Percentiles rank a stretch among this genome's conserved stretches.
phyloP scores from a whole-genome alignment of 129 eudicot genomes.

The Rutidosis leptorrhynchoides region DNA sequence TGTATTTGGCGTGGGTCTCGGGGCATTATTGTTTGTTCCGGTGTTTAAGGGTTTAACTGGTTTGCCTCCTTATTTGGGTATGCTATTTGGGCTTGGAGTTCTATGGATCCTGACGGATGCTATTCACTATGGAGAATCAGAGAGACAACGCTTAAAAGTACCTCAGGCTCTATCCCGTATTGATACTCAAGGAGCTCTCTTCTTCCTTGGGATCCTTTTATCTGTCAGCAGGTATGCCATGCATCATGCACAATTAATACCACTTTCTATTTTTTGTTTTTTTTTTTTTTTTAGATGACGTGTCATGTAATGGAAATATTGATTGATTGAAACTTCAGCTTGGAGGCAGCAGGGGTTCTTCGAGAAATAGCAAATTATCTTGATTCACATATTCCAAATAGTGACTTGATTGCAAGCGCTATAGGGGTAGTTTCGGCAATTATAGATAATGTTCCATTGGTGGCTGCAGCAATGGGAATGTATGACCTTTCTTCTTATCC shows the following conservation, averaged over 20 bases:
- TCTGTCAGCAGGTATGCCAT: constrained; percentile 99
- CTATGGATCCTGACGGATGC: constrained; percentile 97
- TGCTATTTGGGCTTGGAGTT: constrained; percentile 92
- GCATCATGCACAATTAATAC: not conserved
- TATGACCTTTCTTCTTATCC: constrained; percentile 89
- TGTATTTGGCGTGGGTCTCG: constrained; percentile 79
- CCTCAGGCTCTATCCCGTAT: constrained; percentile 97
- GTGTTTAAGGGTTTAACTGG: constrained; percentile 90
- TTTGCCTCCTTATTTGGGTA: constrained; percentile 92
- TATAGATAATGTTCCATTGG: constrained; percentile 93
- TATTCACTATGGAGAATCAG: constrained; percentile 95
- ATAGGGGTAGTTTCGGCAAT: constrained; percentile 91
- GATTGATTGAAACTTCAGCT: constrained; percentile 45
- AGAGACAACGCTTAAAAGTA: constrained; percentile 77
- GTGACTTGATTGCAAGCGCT: constrained; percentile 86
- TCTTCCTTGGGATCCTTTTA: constrained; percentile 93
- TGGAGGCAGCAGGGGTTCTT: constrained; percentile 94
- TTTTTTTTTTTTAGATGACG: too few species aligned
- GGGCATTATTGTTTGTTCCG: constrained; percentile 89
- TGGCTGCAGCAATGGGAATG: constrained; percentile 99
- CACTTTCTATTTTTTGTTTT: not conserved
- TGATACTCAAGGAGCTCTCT: constrained; percentile 95
- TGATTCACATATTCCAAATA: constrained; percentile 71
- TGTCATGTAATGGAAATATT: constrained; percentile 6
- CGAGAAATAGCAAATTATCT: constrained; percentile 96